Evolutionary conservation across 768 basidiomycete genomes (phyloP).

Genomic region (Boletus sp.): DNA sequence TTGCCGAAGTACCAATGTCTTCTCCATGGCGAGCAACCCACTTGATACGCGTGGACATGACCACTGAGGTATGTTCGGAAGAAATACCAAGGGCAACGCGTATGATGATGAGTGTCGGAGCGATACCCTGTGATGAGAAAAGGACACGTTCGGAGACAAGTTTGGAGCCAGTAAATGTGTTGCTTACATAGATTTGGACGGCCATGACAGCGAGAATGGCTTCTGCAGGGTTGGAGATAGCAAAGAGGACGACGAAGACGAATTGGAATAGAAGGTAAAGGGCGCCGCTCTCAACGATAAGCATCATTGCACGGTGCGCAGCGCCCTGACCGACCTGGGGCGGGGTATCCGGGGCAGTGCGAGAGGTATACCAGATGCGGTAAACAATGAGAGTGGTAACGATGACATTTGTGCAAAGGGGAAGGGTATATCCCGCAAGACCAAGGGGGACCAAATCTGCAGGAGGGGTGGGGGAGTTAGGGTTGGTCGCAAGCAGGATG

Average conservation of each 20-base stretch:
- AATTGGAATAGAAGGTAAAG: conserved; percentile 40
- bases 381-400: conserved; percentile 40
- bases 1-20: conserved; percentile 15
- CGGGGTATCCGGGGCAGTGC: conserved; percentile 5
- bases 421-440: conserved; percentile 36
- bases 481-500: conserved; percentile 28
- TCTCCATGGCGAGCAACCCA: conserved; percentile 17
- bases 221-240: conserved; percentile 33
- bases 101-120: conserved; percentile 36
- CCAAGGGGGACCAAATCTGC: conserved; percentile 34
- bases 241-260: conserved; percentile 39
- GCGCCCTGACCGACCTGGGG: conserved; percentile 13
- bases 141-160: not conserved
- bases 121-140: conserved; percentile 27
- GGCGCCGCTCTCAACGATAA: conserved; percentile 40
- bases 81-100: conserved; percentile 33
- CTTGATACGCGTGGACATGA: conserved; percentile 23
- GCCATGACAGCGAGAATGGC: conserved; percentile 36
- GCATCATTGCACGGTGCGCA: conserved; percentile 27
- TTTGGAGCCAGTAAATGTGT: not conserved
- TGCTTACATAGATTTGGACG: conserved; percentile 39
- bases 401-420: conserved; percentile 40
- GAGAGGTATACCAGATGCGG: conserved; percentile 35
- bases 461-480: conserved; percentile 34
- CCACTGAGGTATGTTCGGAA: conserved; percentile 18